Evolutionary conservation across 2,329 filamentous ascomycete genomes (phyloP), one percentile per base, ranked within the genome.

Genomic region (Fusarium pininemorale): DNA sequence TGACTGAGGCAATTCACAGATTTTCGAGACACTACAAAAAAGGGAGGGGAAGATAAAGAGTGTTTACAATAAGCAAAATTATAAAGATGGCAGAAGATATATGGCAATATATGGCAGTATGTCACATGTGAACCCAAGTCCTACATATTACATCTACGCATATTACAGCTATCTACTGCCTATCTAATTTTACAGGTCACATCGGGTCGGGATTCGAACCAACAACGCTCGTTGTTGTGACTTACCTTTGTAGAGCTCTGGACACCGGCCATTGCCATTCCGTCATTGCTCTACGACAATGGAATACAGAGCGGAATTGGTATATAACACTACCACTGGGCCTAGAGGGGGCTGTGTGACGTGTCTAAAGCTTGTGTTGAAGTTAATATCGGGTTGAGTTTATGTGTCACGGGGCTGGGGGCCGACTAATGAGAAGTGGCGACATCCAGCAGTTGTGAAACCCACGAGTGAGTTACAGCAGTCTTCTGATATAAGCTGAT

Each of bases 221-320:
- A n/a, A 30, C 47, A 37, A 39, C 56, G 28, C 50, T 50, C 35
- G 26, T 16, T 48, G 24, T 48, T 30, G 24, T 51, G n/a, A 63
- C 66, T 22, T 69, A 69, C 66, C 56, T 69, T 69, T 2, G 56
- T 24, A 69, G 56, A 53, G 65, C 66, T 69, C 66, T 51, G 64
- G 64, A 44, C 44, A 50, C 50, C 37, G 57, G 50, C 64, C 18
- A 24, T 63, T 69, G 64, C 66, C 66, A 47, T 51, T 63, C 66
- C 66, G 50, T 69, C 66, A 69, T 39, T 39, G 38, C 65, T 22
- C 64, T 50, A 47, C 56, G 5, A 20, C 20, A 32, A 7, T 3
- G 9, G 9, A 30, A 55, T 26, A 16, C 38, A 7, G 8, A 3
- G 6, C 3, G 26, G 6, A 44, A n/a, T n/a, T 32, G 5, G 3